Evolutionary conservation across 495 filamentous ascomycete genomes (phyloP), one percentile per base, ranked within the genome.

Genomic region (Trichoderma virens): DNA sequence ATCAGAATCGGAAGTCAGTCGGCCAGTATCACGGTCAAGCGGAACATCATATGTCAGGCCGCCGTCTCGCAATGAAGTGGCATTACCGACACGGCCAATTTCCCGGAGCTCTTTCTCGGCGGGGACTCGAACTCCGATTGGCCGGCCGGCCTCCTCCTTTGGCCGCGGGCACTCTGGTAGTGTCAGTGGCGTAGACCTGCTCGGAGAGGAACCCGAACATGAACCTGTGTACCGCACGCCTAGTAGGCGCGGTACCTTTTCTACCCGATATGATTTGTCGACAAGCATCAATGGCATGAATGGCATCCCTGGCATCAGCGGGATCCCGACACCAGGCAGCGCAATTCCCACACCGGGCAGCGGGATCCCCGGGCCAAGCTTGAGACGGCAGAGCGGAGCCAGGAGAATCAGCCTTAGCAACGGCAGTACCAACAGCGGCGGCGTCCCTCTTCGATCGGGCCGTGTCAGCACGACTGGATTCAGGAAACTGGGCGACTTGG

Each of bases 81-180:
- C 73, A 59, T 85, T 87, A 5, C 89, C 91, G 31, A 72, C 73
- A 25, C 90, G 90, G 65, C 85, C 90, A 59, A 82, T 85, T 70
- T 91, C 88, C 69, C 82, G 79, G 11, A 68, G 78, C 4, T 79
- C 78, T 59, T 62, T 88, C 34, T 78, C 78, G 6, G 43, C 18
- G 25, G 83, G 87, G 3, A 74, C 86, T 16, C 83, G 88, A 38
- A 92, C 90, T 3, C 86, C 89, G 9, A 69, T 87, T 27, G 80
- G 80, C 43, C 76, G 86, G 30, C 85, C 87, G 11, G 75, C 84
- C 60, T 85, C 82, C 51, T 83, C 81, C 47, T 70, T 86, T 61
- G 79, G 82, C 59, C 81, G 85, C 64, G 76, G 77, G 3, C 80
- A 82, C 47, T 78, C 77, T 67, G 71, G 69, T 67, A 80, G 75